phyloP scores from a whole-genome alignment of 495 filamentous ascomycete species.

The Podospora bellae-mahoneyi region DNA sequence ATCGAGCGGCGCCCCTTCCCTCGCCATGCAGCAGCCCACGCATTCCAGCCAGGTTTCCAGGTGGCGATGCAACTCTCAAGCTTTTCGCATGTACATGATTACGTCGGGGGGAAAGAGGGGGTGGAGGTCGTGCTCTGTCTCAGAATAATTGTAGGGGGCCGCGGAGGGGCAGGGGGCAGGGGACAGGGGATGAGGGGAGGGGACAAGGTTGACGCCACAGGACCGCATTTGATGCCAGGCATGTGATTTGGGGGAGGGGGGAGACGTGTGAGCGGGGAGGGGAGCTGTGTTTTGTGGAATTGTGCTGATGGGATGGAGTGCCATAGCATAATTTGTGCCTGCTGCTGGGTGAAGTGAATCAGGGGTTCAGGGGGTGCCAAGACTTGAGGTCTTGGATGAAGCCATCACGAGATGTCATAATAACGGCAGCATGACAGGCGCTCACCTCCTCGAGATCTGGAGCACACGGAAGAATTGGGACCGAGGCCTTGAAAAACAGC shows the following conservation, averaged over 20 bases:
- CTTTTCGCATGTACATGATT: no score
- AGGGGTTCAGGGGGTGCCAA: neutral
- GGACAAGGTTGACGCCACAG: neutral
- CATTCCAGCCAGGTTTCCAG: no score
- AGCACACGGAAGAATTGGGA: neutral
- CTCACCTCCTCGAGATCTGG: neutral
- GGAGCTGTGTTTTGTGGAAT: neutral
- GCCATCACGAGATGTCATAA: neutral
- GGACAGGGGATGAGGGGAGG: neutral
- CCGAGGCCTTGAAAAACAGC: neutral
- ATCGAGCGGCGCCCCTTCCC: no score
- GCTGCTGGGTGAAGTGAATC: neutral
- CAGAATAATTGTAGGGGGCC: no score
- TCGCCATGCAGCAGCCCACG: no score
- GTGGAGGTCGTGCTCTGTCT: no score
- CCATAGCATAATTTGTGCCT: neutral
- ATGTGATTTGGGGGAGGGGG: neutral
- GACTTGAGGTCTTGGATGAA: neutral
- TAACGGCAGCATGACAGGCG: neutral
- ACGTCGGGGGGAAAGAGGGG: no score
- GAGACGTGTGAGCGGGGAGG: neutral
- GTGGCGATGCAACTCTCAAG: no score
- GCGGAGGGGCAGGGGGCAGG: no score
- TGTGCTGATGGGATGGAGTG: neutral
- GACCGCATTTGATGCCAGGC: neutral